A percentile compares a stretch with the other conserved stretches of the same genome.
These are phyloP conservation scores for Diaporthe caulivora DNA, from an alignment of 2,329 filamentous ascomycete species.

Conservation along the genomic window DNA sequence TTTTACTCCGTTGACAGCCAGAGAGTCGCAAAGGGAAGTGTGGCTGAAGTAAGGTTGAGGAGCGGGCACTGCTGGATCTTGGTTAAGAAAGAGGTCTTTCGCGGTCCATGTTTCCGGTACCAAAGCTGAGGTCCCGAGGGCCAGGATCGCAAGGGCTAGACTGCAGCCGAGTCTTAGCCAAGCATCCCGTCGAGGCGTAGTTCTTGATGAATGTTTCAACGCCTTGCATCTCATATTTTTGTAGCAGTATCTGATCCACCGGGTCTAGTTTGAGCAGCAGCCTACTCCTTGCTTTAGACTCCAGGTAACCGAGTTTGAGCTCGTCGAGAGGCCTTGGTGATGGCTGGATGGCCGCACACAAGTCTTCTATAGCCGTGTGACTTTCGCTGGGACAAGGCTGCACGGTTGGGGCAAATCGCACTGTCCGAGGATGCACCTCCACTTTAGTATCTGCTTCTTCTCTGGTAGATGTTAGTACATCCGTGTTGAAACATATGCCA, in stretches of 20 bases:
- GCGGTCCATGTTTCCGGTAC: neutral
- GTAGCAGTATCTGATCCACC: neutral
- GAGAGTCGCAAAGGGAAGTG: neutral
- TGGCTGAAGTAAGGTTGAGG: neutral
- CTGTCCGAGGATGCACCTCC: too few relatives aligned
- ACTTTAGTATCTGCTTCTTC: too few relatives aligned
- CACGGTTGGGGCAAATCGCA: too few relatives aligned
- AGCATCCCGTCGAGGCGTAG: neutral
- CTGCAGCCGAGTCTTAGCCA: neutral
- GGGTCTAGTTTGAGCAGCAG: neutral
- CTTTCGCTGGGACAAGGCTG: too few relatives aligned
- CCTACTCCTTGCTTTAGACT: neutral
- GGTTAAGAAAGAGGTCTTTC: neutral
- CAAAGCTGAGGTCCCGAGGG: neutral
- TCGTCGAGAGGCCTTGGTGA: rapidly evolving
- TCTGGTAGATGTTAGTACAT: too few relatives aligned
- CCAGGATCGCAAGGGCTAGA: neutral
- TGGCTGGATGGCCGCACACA: neutral
- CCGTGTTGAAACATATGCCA: too few relatives aligned
- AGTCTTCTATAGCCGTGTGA: neutral
- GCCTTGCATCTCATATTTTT: neutral
- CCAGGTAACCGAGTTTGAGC: neutral
- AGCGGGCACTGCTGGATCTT: neutral
- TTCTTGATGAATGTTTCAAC: neutral
- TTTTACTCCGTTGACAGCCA: neutral